Conservation (phyloP, 495 filamentous ascomycete species). For the Podospora bellae-mahoneyi region DNA sequence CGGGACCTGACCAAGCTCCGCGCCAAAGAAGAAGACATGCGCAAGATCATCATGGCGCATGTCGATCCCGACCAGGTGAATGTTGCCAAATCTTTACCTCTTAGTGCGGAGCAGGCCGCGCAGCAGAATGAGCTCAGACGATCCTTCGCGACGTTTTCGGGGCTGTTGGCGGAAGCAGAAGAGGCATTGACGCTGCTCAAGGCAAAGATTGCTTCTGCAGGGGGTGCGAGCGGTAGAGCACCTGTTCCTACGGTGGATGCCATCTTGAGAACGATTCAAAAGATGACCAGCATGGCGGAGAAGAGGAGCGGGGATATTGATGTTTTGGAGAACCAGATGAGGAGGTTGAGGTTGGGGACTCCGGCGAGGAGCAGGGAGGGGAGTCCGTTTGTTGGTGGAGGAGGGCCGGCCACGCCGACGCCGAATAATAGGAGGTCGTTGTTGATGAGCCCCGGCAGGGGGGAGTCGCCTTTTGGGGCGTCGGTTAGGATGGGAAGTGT, state of each 20-base stretch:
- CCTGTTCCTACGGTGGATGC: slow-evolving; percentile 80
- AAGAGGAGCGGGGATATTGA: slow-evolving; percentile 81
- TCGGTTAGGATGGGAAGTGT: slow-evolving; percentile 41
- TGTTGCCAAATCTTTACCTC: slow-evolving; percentile 60
- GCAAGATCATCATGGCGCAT: slow-evolving; percentile 60
- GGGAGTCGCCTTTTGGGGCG: slow-evolving; percentile 45
- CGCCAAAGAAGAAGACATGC: slow-evolving; percentile 67
- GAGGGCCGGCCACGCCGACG: slow-evolving; percentile 33
- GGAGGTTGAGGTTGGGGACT: slow-evolving; percentile 59
- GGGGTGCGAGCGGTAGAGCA: slow-evolving; percentile 41
- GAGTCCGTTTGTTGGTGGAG: slow-evolving; percentile 47
- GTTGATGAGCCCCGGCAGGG: slow-evolving; percentile 47
- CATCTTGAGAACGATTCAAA: slow-evolving; percentile 82
- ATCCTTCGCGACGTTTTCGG: slow-evolving; percentile 64
- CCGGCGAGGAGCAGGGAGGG: slow-evolving; percentile 52
- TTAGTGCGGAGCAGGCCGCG: slow-evolving; percentile 73
- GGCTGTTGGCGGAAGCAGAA: slow-evolving; percentile 72
- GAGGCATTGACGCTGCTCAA: slow-evolving; percentile 77
- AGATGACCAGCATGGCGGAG: slow-evolving; percentile 90
- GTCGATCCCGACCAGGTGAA: slow-evolving; percentile 61
- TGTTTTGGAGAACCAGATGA: slow-evolving; percentile 80
- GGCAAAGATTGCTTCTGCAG: slow-evolving; percentile 65
- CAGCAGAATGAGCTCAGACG: slow-evolving; percentile 80
- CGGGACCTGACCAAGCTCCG: slow-evolving; percentile 65
- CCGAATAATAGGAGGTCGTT: slow-evolving; percentile 54